phyloP scores from a whole-genome alignment of 805 yeast species.

The Monosporozyma siamensis region DNA sequence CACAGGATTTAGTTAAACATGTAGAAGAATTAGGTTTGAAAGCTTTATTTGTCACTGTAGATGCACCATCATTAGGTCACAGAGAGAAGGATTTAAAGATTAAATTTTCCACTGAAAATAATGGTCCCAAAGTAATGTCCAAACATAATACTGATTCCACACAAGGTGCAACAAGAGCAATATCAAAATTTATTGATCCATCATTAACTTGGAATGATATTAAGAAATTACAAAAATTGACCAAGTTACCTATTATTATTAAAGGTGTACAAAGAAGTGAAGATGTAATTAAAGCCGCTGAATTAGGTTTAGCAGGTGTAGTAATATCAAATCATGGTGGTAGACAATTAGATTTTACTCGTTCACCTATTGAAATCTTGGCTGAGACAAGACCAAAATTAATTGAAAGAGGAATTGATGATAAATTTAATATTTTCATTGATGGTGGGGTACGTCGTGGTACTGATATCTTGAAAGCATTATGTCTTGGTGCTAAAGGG shows the following conservation, averaged over 20 bases:
- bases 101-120: conserved; percentile 37
- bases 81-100: conserved; percentile 80
- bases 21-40: conserved; percentile 69
- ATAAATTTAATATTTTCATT: conserved; percentile 47
- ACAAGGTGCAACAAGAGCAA: conserved; percentile 85
- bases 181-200: conserved; percentile 77
- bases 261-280: conserved; percentile 83
- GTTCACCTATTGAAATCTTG: conserved; percentile 67
- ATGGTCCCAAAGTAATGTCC: conserved; percentile 28
- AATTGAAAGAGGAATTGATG: conserved; percentile 37
- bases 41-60: conserved; percentile 82
- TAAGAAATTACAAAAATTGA: conserved; percentile 42
- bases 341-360: conserved; percentile 72
- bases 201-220: conserved; percentile 58
- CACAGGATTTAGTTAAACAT: conserved; percentile 52
- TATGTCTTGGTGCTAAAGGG: conserved; percentile 62
- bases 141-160: conserved; percentile 38
- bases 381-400: conserved; percentile 57
- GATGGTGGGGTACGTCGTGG: conserved; percentile 70
- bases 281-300: conserved; percentile 66
- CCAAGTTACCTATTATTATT: conserved; percentile 57
- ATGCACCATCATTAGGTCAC: conserved; percentile 86
- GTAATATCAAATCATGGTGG: conserved; percentile 88
- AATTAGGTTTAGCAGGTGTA: conserved; percentile 66
- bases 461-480: conserved; percentile 54